Base-by-base conservation (phyloP, 1,284 basidiomycete genomes). In the Agaricales sp. region DNA sequence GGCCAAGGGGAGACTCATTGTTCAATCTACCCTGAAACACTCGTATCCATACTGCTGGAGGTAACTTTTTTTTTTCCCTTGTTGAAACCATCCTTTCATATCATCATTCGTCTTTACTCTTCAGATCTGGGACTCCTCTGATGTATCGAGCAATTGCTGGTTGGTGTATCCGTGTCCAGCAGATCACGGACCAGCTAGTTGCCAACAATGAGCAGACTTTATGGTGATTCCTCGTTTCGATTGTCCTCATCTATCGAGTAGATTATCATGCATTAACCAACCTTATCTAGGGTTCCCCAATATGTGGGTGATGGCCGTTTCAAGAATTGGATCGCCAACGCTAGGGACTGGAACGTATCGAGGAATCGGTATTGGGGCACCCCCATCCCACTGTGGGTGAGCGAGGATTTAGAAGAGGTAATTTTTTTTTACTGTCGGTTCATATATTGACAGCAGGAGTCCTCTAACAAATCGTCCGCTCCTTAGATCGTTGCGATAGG, bases 331-430 rank as follows among this genome's bases (percentile, higher is more conserved):
- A 74, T 99, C 51, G 84, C 89, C 46, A 97, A 96, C 65, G 96
- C 96, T 11, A 81, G 95, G 25, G 96, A 99, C 64, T 99, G 96
- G 96, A 99, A 98, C 64, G 78, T 99, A 55, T 96, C 93, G n/a
- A 78, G 96, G 55, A 99, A 99, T 73, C 81, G 96, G 52, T 99
- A 98, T 67, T 99, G 95, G 95, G 96, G 95, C 43, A 99, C 95
- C 4, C 96, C 96, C 4, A 85, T 99, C 54, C 96, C 96, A 6
- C 71, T 99, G 30, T 99, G 96, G 96, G 92, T 75, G 24, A 94
- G 88, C 59, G 92, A 95, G 2, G 95, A 99, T 66, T 74, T 82
- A 59, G 78, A 94, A 63, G 96, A 99, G 78, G 89, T 87, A 53
- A 67, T 12, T 13, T 6, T 4, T 45, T 51, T n/a, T n/a, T 30